These are phyloP conservation scores for Aspergillus aculeatus DNA, from an alignment of 2,329 filamentous ascomycete genomes.

Conservation along the genomic window DNA sequence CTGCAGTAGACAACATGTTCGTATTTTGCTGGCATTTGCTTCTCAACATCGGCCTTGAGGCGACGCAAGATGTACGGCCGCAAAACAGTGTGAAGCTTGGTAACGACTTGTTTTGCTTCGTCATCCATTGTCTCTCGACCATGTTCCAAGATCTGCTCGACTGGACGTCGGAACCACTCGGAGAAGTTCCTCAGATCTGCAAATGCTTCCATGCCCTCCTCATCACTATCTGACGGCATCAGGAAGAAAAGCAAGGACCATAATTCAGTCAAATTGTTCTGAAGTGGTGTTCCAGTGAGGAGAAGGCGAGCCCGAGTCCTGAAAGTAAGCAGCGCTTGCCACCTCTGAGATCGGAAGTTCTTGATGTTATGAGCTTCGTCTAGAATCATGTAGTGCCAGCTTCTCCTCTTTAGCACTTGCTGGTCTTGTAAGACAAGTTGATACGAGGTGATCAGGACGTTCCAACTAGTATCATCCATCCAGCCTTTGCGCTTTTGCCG, in stretches of 20 bases:
- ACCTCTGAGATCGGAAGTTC: slow-evolving; percentile 96
- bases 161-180: slow-evolving; percentile 91
- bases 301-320: slow-evolving; percentile 84
- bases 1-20: slow-evolving; percentile 96
- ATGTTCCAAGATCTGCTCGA: slow-evolving; percentile 93
- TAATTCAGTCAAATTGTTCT: slow-evolving; percentile 94
- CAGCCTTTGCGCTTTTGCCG: slow-evolving; percentile 88
- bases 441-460: slow-evolving; percentile 97
- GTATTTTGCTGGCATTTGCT: slow-evolving; percentile 98
- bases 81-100: slow-evolving; percentile 89
- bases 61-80: slow-evolving; percentile 87
- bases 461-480: slow-evolving; percentile 91
- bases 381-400: slow-evolving; percentile 97
- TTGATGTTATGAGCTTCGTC: slow-evolving; percentile 99
- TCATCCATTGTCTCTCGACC: slow-evolving; percentile 92
- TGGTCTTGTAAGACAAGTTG: slow-evolving; percentile 93
- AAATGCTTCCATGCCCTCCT: slow-evolving; percentile 83
- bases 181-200: slow-evolving; percentile 95
- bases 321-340: slow-evolving; percentile 92
- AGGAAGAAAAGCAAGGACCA: slow-evolving; percentile 97
- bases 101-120: slow-evolving; percentile 86
- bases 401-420: slow-evolving; percentile 84
- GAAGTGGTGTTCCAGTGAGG: slow-evolving; percentile 89
- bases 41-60: slow-evolving; percentile 94
- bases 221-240: slow-evolving; percentile 74